Evolutionary conservation across 768 basidiomycete species (phyloP).

Genomic region (Suillus plorans): DNA sequence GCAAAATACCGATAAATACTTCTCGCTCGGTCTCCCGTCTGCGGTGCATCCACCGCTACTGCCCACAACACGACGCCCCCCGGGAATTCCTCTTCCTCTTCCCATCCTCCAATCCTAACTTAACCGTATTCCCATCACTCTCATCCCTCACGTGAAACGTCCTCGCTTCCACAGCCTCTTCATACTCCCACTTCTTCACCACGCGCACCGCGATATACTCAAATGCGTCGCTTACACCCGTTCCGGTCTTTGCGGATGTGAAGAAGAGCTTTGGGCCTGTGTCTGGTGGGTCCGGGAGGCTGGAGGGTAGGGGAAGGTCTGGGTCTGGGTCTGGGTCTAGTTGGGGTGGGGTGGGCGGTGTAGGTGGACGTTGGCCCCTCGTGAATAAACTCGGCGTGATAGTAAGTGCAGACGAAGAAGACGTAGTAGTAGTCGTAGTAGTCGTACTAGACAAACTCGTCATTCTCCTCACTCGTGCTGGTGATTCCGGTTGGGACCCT

Average conservation of each 20-base stretch:
- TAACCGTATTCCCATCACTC: constrained; percentile 36
- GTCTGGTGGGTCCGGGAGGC: constrained; percentile 33
- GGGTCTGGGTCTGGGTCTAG: background rate
- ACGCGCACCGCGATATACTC: constrained; percentile 71
- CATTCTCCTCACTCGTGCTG: constrained; percentile 23
- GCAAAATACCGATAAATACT: background rate
- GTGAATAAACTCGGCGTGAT: constrained; percentile 62
- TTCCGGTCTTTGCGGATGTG: constrained; percentile 77
- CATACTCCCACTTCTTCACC: constrained; percentile 62
- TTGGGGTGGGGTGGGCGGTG: constrained; percentile 18
- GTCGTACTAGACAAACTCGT: constrained; percentile 19
- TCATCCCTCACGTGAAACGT: constrained; percentile 41
- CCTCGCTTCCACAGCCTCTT: constrained; percentile 53
- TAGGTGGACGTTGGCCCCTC: constrained; percentile 26
- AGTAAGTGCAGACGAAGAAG: constrained; percentile 50
- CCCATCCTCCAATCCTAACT: constrained; percentile 26
- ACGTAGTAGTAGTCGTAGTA: constrained; percentile 33
- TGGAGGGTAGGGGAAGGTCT: background rate
- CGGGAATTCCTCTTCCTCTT: constrained; percentile 10
- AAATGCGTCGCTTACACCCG: constrained; percentile 71
- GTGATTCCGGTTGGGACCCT: constrained; percentile 27
- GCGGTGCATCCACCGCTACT: background rate
- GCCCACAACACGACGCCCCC: constrained; percentile 24
- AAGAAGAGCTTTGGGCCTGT: constrained; percentile 67
- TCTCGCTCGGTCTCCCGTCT: background rate